Base-by-base conservation (phyloP, 768 basidiomycete species). In the Leucocoprinus leucothites region DNA sequence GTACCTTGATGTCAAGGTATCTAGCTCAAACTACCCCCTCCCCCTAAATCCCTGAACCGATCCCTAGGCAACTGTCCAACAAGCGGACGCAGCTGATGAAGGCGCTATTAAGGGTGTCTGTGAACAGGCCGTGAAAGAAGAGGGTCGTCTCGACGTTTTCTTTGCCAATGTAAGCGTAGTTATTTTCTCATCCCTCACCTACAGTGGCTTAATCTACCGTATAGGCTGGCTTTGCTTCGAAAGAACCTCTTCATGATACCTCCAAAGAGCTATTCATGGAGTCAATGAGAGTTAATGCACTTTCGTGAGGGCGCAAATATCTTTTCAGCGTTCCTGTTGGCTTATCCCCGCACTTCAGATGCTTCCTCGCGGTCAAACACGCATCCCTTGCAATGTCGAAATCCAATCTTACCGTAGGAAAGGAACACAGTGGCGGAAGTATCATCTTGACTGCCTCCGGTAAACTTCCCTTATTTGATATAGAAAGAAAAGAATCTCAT, bases 141-240 rank as follows among this genome's bases (percentile, higher is more conserved):
- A 95, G 65, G 93, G 94, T 8, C 80, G 84, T 57, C 76, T 98
- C 11, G 95, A 98, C 61, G 85, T 95, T 59, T 97, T 97, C 77
- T 98, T 94, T 66, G 95, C 95, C 31, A 97, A 98, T 67, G 94
- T 92, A 64, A 50, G n/a, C n/a, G 83, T 63, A 6, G 31, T 18
- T n/a, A 2, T 21, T 48, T 40, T 40, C 19, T 35, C 38, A 18
- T 44, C n/a, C 16, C 14, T 24, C 35, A 2, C 26, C 44, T 16
- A 25, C 14, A 13, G 9, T 22, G 21, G 53, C 56, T 58, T 55
- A 58, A 50, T 19, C 16, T 18, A 46, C 4, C 28, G 8, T 56
- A 28, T 58, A 93, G 90, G 91, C 91, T 53, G 91, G 90, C 9
- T 68, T 88, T 48, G 80, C 77, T 2, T 76, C 76, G 1, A 63